phyloP scores from a whole-genome alignment of 441 rosid genomes.

The Gossypium laxum region DNA sequence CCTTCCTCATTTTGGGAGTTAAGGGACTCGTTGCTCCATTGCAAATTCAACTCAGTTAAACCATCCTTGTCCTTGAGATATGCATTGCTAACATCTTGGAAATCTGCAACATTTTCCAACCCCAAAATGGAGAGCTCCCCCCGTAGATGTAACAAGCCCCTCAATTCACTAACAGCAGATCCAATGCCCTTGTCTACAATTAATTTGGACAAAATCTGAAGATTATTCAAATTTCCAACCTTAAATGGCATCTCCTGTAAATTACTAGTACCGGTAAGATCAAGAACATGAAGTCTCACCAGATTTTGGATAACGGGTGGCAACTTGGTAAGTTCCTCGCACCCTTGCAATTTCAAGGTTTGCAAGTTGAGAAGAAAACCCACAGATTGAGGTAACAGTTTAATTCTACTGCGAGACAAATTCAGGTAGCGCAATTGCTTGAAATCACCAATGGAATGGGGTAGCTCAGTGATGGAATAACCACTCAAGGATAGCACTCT shows the following conservation, averaged over 20 bases:
- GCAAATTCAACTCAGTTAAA: conserved; percentile 13
- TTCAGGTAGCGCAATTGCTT: conserved; percentile 16
- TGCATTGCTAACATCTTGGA: conserved; percentile 16
- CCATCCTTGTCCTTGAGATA: conserved; percentile 16
- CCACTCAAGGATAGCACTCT: conserved; percentile 14
- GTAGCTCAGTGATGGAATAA: conserved; percentile 11
- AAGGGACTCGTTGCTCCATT: conserved; percentile 9
- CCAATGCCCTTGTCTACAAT: conserved; percentile 14
- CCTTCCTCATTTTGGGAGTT: neutral
- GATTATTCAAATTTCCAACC: conserved; percentile 10
- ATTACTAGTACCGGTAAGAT: conserved; percentile 2
- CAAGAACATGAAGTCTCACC: conserved; percentile 14
- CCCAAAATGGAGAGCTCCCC: conserved; percentile 17
- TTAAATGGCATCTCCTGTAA: conserved; percentile 9
- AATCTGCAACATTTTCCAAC: conserved; percentile 16
- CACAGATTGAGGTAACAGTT: conserved; percentile 13
- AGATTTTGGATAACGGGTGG: conserved; percentile 8
- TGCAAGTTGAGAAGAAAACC: conserved; percentile 12
- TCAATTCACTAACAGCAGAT: conserved; percentile 12
- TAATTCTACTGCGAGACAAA: conserved; percentile 5
- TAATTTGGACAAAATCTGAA: conserved; percentile 13
- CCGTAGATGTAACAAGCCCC: conserved; percentile 7
- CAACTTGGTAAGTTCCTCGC: conserved; percentile 8
- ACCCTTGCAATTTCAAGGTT: conserved; percentile 8
- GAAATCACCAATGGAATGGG: conserved; percentile 12